Evolutionary conservation across 2,329 filamentous ascomycete genomes (phyloP).

Genomic region (Nothophoma quercina): DNA sequence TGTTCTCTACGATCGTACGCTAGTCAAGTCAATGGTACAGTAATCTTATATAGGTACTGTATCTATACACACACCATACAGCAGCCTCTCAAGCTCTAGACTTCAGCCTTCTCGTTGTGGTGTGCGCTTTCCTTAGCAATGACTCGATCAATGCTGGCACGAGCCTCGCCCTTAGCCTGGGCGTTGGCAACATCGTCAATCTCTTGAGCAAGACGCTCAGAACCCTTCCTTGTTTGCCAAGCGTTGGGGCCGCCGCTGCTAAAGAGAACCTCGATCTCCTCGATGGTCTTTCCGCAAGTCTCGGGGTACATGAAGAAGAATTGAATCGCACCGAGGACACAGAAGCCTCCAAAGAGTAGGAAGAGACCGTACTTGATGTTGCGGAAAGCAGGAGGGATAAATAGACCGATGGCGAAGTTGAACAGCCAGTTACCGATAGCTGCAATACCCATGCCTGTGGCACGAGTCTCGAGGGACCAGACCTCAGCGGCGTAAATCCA

Average conservation of each 20-base stretch:
- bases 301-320: constrained; percentile 56
- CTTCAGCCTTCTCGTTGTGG: constrained; percentile 4
- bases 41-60: no score
- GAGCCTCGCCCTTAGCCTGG: constrained; percentile 36
- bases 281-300: constrained; percentile 50
- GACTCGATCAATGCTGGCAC: constrained; percentile 30
- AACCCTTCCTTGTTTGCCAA: constrained; percentile 49
- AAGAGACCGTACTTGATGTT: constrained; percentile 66
- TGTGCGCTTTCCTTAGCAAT: constrained; percentile 8
- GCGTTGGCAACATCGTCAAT: constrained; percentile 32
- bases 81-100: no score
- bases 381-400: constrained; percentile 64
- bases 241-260: constrained; percentile 41
- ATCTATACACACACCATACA: no score
- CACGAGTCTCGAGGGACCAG: constrained; percentile 68
- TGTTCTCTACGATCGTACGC: no score
- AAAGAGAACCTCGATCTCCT: constrained; percentile 48
- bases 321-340: constrained; percentile 55
- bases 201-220: constrained; percentile 41
- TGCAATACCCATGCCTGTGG: constrained; percentile 65
- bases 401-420: constrained; percentile 68
- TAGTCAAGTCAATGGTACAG: no score
- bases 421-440: constrained; percentile 58
- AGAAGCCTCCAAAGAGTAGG: constrained; percentile 59
- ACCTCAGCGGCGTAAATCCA: constrained; percentile 74